Conservation (phyloP, 768 basidiomycete species). For the Clavaria fumosa region DNA sequence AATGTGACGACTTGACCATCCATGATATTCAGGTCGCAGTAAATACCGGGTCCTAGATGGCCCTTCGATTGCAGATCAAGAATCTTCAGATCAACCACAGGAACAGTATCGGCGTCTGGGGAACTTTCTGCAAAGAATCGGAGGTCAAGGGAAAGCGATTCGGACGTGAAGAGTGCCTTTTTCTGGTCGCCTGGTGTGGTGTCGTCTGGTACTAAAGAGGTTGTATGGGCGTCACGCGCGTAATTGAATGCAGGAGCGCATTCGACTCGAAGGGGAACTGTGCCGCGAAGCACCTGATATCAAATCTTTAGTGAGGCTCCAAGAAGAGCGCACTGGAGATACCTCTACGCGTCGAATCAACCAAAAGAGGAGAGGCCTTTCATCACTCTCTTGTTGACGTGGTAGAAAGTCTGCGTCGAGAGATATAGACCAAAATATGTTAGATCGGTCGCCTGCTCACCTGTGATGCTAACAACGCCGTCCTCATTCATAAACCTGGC, state of each 20-base stretch:
- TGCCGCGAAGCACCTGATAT: slow-evolving; percentile 74
- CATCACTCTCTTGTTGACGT: slow-evolving; percentile 29
- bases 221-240: slow-evolving; percentile 60
- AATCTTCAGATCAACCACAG: slow-evolving; percentile 39
- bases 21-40: slow-evolving; percentile 39
- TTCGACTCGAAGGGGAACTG: slow-evolving; percentile 66
- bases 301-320: slow-evolving; percentile 5
- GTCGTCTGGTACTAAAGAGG: slow-evolving; percentile 36
- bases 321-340: not conserved
- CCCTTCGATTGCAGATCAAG: slow-evolving; percentile 58
- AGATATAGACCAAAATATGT: too few relatives aligned
- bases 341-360: slow-evolving; percentile 70
- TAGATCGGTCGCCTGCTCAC: slow-evolving; percentile 21
- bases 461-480: slow-evolving; percentile 79
- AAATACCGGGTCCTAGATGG: slow-evolving; percentile 55
- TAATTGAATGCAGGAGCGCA: slow-evolving; percentile 97
- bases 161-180: slow-evolving; percentile 49
- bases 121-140: slow-evolving; percentile 53
- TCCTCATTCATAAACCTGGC: slow-evolving; percentile 57
- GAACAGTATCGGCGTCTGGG: slow-evolving; percentile 33
- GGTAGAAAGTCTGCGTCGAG: slow-evolving; percentile 82
- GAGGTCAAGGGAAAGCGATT: slow-evolving; percentile 50
- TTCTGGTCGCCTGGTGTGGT: slow-evolving; percentile 23
- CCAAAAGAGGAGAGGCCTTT: slow-evolving; percentile 67
- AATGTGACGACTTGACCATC: slow-evolving; percentile 93